Evolutionary conservation across 495 filamentous ascomycete species (phyloP).

Genomic region (Friedmanniomyces simplex): DNA sequence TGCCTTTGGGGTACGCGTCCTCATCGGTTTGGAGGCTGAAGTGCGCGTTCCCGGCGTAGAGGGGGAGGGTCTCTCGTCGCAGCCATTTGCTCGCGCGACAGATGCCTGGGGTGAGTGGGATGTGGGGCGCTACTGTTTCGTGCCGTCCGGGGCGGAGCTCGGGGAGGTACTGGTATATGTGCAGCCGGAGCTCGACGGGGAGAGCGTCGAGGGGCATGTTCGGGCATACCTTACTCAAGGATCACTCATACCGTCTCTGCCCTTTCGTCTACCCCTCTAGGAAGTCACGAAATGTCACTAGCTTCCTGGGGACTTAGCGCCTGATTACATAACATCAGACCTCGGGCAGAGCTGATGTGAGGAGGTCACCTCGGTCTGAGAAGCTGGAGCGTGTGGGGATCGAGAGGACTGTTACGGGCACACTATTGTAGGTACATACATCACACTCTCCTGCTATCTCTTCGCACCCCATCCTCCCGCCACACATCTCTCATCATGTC

Average conservation of each 20-base stretch:
- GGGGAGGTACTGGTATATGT: conserved; percentile 7
- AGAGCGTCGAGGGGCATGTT: conserved; percentile 6
- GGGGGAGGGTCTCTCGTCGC: conserved; percentile 4
- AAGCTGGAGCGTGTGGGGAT: neutral
- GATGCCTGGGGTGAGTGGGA: conserved; percentile 4
- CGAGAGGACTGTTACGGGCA: neutral
- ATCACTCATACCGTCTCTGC: too few relatives aligned
- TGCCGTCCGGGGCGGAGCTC: neutral
- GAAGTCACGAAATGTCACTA: neutral
- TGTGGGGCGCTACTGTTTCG: conserved; percentile 1
- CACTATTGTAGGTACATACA: neutral
- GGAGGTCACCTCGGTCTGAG: neutral
- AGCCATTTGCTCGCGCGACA: conserved; percentile 2
- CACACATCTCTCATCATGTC: conserved; percentile 9
- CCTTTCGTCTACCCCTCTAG: neutral
- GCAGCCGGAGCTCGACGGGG: conserved; percentile 9
- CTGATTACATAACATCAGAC: neutral
- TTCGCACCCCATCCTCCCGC: neutral
- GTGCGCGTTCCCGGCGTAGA: conserved; percentile 8
- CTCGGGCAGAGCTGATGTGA: neutral
- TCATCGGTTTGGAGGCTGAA: conserved; percentile 12
- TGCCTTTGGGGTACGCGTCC: neutral
- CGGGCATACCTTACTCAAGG: neutral
- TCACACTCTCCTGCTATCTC: neutral
- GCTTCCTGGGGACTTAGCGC: too few relatives aligned